Conservation (phyloP, 257 asterid species). For the Gentiana macrophylla region DNA sequence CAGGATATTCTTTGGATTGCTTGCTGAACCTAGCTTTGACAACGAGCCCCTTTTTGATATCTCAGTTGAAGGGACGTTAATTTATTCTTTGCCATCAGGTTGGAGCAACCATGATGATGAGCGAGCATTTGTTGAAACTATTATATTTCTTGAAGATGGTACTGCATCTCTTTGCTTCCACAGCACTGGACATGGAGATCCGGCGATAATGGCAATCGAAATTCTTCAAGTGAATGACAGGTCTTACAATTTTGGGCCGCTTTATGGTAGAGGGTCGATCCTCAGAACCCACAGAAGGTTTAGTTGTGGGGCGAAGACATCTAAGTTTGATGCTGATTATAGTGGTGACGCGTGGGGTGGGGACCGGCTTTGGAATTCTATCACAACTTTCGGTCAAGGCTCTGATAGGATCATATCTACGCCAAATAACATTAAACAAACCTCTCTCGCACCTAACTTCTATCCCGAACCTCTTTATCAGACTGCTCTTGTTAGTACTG, state of each 20-base stretch:
- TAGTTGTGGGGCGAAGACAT: conserved; percentile 50
- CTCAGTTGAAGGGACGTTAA: conserved; percentile 81
- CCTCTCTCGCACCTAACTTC: conserved; percentile 66
- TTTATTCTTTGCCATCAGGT: conserved; percentile 83
- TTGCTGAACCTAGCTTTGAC: conserved; percentile 61
- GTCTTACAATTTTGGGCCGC: conserved; percentile 64
- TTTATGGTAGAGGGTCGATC: conserved; percentile 73
- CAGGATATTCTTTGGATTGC: conserved; percentile 72
- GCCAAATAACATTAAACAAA: conserved; percentile 28
- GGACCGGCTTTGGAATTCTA: conserved; percentile 76
- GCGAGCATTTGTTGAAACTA: conserved; percentile 60
- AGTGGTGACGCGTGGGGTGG: conserved; percentile 88
- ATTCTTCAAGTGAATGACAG: conserved; percentile 74
- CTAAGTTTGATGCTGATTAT: conserved; percentile 69
- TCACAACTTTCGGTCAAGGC: conserved; percentile 41
- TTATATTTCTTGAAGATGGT: conserved; percentile 75
- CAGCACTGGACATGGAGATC: conserved; percentile 96
- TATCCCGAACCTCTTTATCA: conserved; percentile 83
- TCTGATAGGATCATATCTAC: conserved; percentile 40
- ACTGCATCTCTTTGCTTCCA: conserved; percentile 89
- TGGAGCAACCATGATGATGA: conserved; percentile 92
- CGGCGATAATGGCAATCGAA: conserved; percentile 83
- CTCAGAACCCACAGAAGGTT: conserved; percentile 69
- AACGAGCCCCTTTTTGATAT: conserved; percentile 84
- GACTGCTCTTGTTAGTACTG: conserved; percentile 57